Evolutionary conservation across 2,329 filamentous ascomycete genomes (phyloP).

Genomic region (Aspergillus puulaauensis): DNA sequence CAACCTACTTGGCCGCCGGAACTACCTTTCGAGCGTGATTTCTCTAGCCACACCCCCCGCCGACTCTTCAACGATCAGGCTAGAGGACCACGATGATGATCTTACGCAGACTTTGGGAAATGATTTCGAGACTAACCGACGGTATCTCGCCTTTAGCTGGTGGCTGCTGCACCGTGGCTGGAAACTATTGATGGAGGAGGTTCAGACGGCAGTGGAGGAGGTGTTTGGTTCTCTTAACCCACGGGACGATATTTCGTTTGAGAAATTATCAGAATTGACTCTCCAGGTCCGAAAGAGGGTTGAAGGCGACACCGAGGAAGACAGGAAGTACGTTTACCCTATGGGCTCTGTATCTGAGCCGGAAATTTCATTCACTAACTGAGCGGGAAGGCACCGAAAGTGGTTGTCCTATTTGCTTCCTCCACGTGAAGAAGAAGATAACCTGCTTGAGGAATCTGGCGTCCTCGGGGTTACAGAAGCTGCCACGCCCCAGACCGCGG

Average conservation of each 20-base stretch:
- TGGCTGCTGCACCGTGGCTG: conserved; percentile 93
- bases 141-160: conserved; percentile 96
- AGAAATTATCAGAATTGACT: conserved; percentile 75
- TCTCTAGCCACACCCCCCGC: conserved; percentile 76
- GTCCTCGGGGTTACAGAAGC: conserved; percentile 53
- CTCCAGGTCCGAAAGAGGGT: conserved; percentile 80
- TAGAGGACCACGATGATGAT: conserved; percentile 93
- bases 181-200: conserved; percentile 75
- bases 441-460: conserved; percentile 82
- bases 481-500: conserved; percentile 35
- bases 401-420: conserved; percentile 89
- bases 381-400: conserved; percentile 50
- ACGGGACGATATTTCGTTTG: conserved; percentile 80
- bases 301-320: conserved; percentile 69
- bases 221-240: conserved; percentile 89
- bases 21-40: conserved; percentile 93
- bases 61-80: conserved; percentile 72
- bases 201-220: conserved; percentile 81
- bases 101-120: conserved; percentile 82
- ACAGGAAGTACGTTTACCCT: conserved; percentile 51
- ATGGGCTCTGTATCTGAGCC: background rate
- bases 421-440: conserved; percentile 72
- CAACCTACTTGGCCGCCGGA: conserved; percentile 91
- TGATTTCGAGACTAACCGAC: conserved; percentile 93
- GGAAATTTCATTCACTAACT: conserved; percentile 24